phyloP scores from a whole-genome alignment of 768 basidiomycete genomes.

The Sistotremastrum niveocremeum region DNA sequence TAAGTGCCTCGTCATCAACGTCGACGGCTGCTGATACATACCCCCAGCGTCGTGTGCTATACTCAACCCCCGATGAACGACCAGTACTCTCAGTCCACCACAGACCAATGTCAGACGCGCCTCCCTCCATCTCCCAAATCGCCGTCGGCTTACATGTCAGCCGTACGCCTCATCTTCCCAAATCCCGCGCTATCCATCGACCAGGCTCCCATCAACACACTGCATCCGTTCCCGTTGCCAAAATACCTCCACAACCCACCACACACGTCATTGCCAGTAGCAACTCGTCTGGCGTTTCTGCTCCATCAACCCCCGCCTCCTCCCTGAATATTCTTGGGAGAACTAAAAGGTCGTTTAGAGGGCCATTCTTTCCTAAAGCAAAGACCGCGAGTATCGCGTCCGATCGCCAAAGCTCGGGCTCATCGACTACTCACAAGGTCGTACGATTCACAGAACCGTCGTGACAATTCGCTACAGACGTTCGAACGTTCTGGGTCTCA shows the following conservation, averaged over 20 bases:
- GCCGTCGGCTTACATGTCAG: conserved; percentile 72
- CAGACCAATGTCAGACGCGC: conserved; percentile 10
- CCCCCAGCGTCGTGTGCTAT: too few species aligned
- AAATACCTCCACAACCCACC: background rate
- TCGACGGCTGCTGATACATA: too few species aligned
- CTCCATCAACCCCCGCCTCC: conserved; percentile 33
- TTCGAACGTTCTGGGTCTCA: too few species aligned
- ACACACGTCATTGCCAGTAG: conserved; percentile 5
- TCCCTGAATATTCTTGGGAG: too few species aligned
- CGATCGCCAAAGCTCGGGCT: conserved; percentile 36
- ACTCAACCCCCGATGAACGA: too few species aligned
- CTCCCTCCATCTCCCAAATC: conserved; percentile 62
- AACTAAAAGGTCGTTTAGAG: too few species aligned
- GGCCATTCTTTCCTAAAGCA: background rate
- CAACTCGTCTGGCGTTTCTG: background rate
- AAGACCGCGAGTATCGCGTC: conserved; percentile 30
- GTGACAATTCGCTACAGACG: too few species aligned
- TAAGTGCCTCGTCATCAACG: too few species aligned
- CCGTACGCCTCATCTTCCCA: conserved; percentile 57
- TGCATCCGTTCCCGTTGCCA: background rate
- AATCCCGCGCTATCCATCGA: conserved; percentile 19
- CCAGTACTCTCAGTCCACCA: too few species aligned
- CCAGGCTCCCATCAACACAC: conserved; percentile 5
- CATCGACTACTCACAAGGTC: too few species aligned
- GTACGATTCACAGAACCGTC: too few species aligned